These are phyloP conservation scores for Miamiensis avidus DNA, from an alignment of 169 alveolate genomes.

Conservation along the genomic window DNA sequence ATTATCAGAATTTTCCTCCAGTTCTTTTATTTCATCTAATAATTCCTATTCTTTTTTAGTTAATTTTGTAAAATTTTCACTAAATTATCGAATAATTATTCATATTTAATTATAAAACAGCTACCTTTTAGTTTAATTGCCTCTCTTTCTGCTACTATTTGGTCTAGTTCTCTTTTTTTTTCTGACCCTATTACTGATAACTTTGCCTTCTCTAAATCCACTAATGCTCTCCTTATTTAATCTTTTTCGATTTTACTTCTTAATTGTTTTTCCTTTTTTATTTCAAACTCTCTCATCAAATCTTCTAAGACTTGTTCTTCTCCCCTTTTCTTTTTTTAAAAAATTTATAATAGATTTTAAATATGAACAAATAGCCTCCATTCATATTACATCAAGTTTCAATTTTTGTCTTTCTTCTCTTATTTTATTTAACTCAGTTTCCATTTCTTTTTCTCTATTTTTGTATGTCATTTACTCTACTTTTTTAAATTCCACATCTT, in stretches of 20 bases:
- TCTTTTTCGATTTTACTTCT: slow-evolving; percentile 43
- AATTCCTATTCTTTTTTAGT: slow-evolving; percentile 21
- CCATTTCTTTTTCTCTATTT: slow-evolving; percentile 36
- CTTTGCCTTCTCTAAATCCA: slow-evolving; percentile 49
- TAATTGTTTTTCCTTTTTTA: slow-evolving; percentile 43
- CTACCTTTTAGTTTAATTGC: slow-evolving; percentile 24
- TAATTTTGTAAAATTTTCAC: background rate
- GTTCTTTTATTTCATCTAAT: slow-evolving; percentile 28
- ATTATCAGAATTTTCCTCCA: slow-evolving; percentile 21
- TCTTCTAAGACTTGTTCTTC: slow-evolving; percentile 39
- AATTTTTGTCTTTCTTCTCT: slow-evolving; percentile 39
- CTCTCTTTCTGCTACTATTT: slow-evolving; percentile 43
- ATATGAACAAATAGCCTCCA: too few species aligned
- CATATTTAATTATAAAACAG: too few species aligned
- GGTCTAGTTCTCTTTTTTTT: slow-evolving; percentile 44
- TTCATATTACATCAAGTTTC: background rate
- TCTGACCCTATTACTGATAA: slow-evolving; percentile 36
- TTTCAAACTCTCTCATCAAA: slow-evolving; percentile 36
- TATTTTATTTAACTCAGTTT: slow-evolving; percentile 33
- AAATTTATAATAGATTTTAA: too few species aligned
- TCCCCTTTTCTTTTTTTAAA: slow-evolving; percentile 24
- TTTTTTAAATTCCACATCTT: slow-evolving; percentile 39
- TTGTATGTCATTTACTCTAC: slow-evolving; percentile 14
- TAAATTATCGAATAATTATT: too few species aligned
- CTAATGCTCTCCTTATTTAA: slow-evolving; percentile 44